These are phyloP conservation scores for Colletotrichum echinochloae DNA, from an alignment of 2,329 filamentous ascomycete species.

Conservation along the genomic window DNA sequence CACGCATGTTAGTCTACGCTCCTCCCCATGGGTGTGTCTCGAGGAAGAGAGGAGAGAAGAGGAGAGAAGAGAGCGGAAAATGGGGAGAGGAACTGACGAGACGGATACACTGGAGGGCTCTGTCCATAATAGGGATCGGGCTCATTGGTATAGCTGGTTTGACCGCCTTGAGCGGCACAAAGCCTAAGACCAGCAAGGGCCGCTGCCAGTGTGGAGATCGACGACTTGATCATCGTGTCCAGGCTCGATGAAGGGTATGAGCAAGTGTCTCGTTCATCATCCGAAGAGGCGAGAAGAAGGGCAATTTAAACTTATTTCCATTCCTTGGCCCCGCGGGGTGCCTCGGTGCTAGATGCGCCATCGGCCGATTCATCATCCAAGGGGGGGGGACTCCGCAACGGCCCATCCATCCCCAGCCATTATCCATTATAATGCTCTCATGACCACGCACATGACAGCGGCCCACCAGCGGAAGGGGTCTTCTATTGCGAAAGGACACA, in stretches of 20 bases:
- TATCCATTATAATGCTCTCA: neutral
- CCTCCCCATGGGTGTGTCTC: neutral
- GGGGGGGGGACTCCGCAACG: neutral
- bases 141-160: conserved; percentile 22
- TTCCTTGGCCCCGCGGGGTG: neutral
- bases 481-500: neutral
- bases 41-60: neutral
- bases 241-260: neutral
- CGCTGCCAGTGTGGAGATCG: neutral
- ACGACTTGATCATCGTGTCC: conserved; percentile 15
- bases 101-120: conserved; percentile 46
- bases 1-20: neutral
- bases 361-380: neutral
- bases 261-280: neutral
- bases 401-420: conserved; percentile 5
- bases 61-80: neutral
- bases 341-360: conserved; percentile 6
- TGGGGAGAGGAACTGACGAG: conserved; percentile 38
- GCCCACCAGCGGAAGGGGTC: neutral
- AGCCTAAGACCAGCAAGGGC: conserved; percentile 11
- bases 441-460: conserved; percentile 4
- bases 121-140: conserved; percentile 26
- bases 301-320: neutral
- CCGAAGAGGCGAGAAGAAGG: neutral
- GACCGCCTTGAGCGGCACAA: conserved; percentile 26